Evolutionary conservation across 2,329 filamentous ascomycete genomes (phyloP).

Genomic region (Sclerotinia minor): DNA sequence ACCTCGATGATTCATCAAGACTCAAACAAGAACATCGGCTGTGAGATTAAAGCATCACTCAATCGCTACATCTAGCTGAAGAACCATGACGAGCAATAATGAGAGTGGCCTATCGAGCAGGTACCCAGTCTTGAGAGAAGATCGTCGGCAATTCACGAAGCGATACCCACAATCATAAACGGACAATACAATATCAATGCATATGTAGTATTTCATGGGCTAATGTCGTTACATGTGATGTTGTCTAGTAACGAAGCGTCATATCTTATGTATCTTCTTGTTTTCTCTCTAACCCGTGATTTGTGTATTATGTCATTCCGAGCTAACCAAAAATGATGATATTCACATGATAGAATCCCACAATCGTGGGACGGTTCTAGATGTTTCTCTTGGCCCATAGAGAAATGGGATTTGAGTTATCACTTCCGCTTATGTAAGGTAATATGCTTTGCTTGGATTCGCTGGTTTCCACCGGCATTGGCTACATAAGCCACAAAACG

Average conservation of each 20-base stretch:
- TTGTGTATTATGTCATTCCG: background rate
- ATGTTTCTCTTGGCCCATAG: background rate
- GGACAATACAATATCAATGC: background rate
- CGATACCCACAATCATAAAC: background rate
- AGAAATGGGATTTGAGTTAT: background rate
- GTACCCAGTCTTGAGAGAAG: background rate
- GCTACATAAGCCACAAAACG: slow-evolving; percentile 13
- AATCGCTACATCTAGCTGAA: slow-evolving; percentile 31
- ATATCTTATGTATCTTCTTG: background rate
- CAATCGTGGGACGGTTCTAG: background rate
- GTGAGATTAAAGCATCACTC: slow-evolving; percentile 23
- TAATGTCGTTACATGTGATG: background rate
- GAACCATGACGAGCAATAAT: slow-evolving; percentile 28
- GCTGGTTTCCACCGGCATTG: no score
- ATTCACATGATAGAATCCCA: background rate
- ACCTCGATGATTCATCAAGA: background rate
- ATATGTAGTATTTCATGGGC: background rate
- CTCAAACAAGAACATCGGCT: background rate
- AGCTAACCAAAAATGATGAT: background rate
- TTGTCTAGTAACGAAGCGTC: background rate
- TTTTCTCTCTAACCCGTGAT: background rate
- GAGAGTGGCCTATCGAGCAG: background rate
- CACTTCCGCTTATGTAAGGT: background rate
- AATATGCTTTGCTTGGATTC: background rate
- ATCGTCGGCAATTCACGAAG: background rate